Percentiles rank a stretch among this genome's conserved stretches.
Conservation (phyloP, 345 rosid species). For the Angophora floribunda region DNA sequence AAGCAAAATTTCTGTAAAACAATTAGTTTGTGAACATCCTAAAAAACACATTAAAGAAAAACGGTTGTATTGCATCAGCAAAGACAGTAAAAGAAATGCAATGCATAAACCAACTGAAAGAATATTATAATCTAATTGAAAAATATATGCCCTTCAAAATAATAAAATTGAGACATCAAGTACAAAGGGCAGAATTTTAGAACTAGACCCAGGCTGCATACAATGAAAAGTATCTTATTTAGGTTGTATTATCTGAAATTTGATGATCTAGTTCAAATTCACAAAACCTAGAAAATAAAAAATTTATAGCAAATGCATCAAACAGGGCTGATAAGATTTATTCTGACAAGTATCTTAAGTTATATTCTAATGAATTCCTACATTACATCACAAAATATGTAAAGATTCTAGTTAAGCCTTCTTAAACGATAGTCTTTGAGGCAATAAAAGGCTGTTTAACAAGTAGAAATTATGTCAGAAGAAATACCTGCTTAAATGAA, state of each 20-base stretch:
- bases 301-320: not conserved
- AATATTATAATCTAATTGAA: not conserved
- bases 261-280: not conserved
- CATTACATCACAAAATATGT: not conserved
- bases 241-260: not conserved
- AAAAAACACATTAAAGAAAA: not conserved
- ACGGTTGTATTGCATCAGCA: not conserved
- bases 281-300: not conserved
- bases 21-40: not conserved
- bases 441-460: not conserved
- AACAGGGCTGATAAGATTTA: not conserved
- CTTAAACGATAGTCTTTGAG: not conserved
- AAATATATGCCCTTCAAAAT: not conserved
- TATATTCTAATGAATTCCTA: not conserved
- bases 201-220: not conserved
- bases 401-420: not conserved
- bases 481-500: conserved; percentile 82
- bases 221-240: not conserved
- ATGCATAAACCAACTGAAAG: not conserved
- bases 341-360: not conserved
- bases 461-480: not conserved
- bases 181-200: not conserved
- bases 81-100: not conserved
- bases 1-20: not conserved
- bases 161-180: not conserved